Percentiles rank a stretch among this genome's conserved stretches.
phyloP scores from a whole-genome alignment of 208 protist species.

The Leishmania aethiopica region DNA sequence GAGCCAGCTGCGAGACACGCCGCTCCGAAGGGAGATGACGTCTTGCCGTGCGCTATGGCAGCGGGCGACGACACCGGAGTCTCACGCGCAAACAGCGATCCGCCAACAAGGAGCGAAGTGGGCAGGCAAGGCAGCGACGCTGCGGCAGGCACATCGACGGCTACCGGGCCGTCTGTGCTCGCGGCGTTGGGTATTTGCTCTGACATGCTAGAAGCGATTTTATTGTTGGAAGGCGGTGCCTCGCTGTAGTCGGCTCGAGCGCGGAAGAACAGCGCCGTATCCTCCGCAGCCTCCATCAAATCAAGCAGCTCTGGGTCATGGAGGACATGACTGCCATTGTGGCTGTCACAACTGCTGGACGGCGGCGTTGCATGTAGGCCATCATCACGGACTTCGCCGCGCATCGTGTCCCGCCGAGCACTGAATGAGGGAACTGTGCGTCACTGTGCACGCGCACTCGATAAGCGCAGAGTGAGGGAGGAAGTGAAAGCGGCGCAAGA shows the following conservation, averaged over 20 bases:
- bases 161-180: not conserved
- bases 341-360: not conserved
- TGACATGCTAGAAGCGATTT: not conserved
- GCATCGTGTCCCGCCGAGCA: not conserved
- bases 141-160: not conserved
- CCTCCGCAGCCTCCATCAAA: constrained; percentile 26
- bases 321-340: not conserved
- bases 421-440: not conserved
- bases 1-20: constrained; percentile 18
- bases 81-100: constrained; percentile 41
- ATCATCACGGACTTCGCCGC: not conserved
- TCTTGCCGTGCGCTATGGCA: constrained; percentile 3
- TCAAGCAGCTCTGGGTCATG: constrained; percentile 40
- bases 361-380: not conserved
- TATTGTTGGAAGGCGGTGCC: not conserved
- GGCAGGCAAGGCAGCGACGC: not conserved
- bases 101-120: constrained; percentile 46
- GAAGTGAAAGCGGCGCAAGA: not conserved
- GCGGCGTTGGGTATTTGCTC: not conserved
- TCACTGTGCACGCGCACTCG: not conserved
- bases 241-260: not conserved
- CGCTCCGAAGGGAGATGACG: not conserved
- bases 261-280: constrained; percentile 5
- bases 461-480: constrained; percentile 16
- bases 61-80: not conserved